Evolutionary conservation across 768 basidiomycete species (phyloP).

Genomic region (Dentipellis sp.): DNA sequence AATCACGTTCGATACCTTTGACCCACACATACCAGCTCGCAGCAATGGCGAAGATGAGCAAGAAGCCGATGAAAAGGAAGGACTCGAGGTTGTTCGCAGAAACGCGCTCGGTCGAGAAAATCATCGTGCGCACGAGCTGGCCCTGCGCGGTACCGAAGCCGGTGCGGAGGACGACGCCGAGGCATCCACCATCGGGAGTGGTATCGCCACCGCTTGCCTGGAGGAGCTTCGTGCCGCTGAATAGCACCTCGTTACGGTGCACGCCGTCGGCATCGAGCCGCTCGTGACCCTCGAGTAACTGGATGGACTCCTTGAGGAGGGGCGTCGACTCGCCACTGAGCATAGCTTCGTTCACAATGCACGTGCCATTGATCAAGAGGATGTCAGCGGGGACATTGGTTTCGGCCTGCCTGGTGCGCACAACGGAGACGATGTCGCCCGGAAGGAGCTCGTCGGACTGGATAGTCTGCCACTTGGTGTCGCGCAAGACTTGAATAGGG

Average conservation of each 20-base stretch:
- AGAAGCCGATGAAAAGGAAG: slow-evolving; percentile 96
- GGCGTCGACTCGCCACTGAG: slow-evolving; percentile 97
- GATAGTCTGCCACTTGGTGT: slow-evolving; percentile 69
- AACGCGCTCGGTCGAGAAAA: slow-evolving; percentile 94
- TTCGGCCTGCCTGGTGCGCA: slow-evolving; percentile 56
- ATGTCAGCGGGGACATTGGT: slow-evolving; percentile 91
- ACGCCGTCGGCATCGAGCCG: slow-evolving; percentile 75
- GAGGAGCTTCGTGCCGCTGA: slow-evolving; percentile 95
- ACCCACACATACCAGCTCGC: slow-evolving; percentile 99
- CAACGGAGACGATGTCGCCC: slow-evolving; percentile 82
- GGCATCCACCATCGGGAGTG: slow-evolving; percentile 88
- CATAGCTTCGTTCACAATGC: slow-evolving; percentile 99
- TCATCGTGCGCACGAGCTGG: slow-evolving; percentile 96
- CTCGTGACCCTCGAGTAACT: slow-evolving; percentile 68
- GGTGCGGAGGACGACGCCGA: slow-evolving; percentile 87
- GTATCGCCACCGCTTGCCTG: slow-evolving; percentile 63
- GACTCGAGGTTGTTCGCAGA: slow-evolving; percentile 94
- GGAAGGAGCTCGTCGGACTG: slow-evolving; percentile 86
- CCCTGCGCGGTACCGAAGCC: slow-evolving; percentile 98
- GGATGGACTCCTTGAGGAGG: slow-evolving; percentile 89
- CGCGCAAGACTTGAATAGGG: slow-evolving; percentile 73
- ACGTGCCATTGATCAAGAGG: slow-evolving; percentile 83
- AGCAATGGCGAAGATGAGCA: slow-evolving; percentile 94
- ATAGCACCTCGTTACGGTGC: slow-evolving; percentile 85
- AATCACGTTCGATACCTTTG: slow-evolving; percentile 85